Conservation (phyloP, 2,329 filamentous ascomycete genomes). For the Aspergillus persii region DNA sequence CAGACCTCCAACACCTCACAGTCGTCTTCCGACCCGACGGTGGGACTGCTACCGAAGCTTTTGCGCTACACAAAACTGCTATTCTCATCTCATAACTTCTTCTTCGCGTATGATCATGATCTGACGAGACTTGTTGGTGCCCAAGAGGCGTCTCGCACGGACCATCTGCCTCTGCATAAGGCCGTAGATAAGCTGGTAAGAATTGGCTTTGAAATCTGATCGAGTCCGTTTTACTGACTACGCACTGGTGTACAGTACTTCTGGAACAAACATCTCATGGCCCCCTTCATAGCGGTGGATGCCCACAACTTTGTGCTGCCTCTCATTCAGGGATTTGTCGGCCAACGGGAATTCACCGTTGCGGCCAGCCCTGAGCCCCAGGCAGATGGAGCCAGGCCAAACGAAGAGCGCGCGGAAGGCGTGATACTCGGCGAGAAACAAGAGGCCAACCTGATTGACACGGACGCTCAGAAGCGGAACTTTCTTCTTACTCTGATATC, state of each 20-base stretch:
- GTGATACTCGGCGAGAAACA: constrained; percentile 45
- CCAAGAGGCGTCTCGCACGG: constrained; percentile 37
- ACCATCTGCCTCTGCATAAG: constrained; percentile 64
- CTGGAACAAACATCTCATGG: constrained; percentile 79
- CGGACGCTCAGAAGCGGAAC: constrained; percentile 36
- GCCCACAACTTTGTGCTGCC: constrained; percentile 72
- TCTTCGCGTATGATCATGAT: constrained; percentile 92
- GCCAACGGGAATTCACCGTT: constrained; percentile 76
- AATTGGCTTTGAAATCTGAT: not conserved
- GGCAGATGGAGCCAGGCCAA: constrained; percentile 8
- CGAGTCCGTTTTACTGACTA: not conserved
- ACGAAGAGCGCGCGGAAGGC: constrained; percentile 23
- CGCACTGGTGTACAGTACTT: constrained; percentile 61
- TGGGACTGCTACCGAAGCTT: constrained; percentile 74
- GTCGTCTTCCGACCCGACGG: constrained; percentile 40
- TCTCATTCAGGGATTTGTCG: constrained; percentile 90
- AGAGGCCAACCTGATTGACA: constrained; percentile 26
- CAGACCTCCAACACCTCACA: constrained; percentile 8
- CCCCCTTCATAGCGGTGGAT: constrained; percentile 71
- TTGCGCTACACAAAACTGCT: constrained; percentile 79
- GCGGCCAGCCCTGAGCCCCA: constrained; percentile 42
- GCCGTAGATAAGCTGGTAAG: constrained; percentile 66
- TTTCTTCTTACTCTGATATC: constrained; percentile 89
- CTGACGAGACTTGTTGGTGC: constrained; percentile 66
- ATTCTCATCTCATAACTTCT: constrained; percentile 84